Base-by-base conservation (phyloP, 805 yeast species). In the Kodamaea kaohsiungensis region DNA sequence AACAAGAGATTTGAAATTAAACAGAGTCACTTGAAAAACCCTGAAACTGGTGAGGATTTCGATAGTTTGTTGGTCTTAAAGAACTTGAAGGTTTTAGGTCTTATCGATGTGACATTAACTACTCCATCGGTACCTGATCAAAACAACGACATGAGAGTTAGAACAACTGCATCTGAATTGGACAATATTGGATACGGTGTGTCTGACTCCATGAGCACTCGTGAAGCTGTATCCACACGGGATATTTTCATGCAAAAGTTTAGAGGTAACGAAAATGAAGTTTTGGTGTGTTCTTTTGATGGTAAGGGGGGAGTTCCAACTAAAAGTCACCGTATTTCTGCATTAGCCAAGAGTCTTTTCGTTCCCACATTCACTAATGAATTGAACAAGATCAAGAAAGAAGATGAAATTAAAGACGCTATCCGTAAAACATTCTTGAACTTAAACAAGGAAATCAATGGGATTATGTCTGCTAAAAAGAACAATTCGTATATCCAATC, bases 91-190 rank as follows among this genome's bases (percentile, higher is more conserved):
- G 82, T 89, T 9, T 74, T 95, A 49, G 98, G 98, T 0, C 77
- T 95, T 57, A 91, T 95, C 87, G 99, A 95, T 75, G 96, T 95
- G 19, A 95, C 99, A 0, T 79, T 93, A 57, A 91, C 96, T 1
- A 88, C 96, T 0, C 88, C 96, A 0, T 86, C 91, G 13, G 88
- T 92, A 7, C 98, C 98, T 7, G 98, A 93, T 69, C 97, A 92
- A 69, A 78, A 83, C 9, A 83, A 83, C 10, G 86, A 88, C 61
- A 82, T 89, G 60, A 87, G 99, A 73, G 87, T 95, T 16, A 84
- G 99, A 61, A 90, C 98, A 0, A 88, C 96, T 0, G 93, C 92
- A 13, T 87, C 97, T 0, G 87, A 84, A 49, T 71, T 90, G 18
- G 86, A 87, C 48, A 83, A 82, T 46, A 81, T 89, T 74, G 85